Evolutionary conservation across 108 stramenopile genomes (phyloP), one percentile per base, ranked within the genome.

Genomic region (Cyclotella sp.): DNA sequence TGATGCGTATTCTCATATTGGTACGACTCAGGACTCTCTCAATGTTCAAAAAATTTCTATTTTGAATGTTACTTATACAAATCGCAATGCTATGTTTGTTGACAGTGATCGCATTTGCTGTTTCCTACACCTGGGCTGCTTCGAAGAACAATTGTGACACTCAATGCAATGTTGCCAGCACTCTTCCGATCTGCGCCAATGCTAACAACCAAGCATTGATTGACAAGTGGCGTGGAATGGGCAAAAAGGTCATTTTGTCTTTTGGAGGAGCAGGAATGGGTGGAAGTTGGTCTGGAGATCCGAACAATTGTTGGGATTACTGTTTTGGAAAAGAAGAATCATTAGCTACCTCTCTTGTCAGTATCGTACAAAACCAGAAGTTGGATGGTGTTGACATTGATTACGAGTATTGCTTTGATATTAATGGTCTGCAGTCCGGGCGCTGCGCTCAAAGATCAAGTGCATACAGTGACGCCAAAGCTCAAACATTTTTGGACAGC

Each of bases 201-300:
- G 59, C 59, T 0, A 59, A 74, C 16, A 55, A 69, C 21, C 72
- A 74, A 42, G 79, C 40, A 43, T 61, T 89, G 40, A 68, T 89
- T 49, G 27, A 70, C 22, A 72, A 83, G 16, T 85, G 84, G 73
- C 65, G 85, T 51, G 78, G 59, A 28, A 61, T 52, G 0, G 87
- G 89, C 3, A 90, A 90, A 74, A 90, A 90, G 57, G 84, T 90
- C 12, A 79, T 90, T 52, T 77, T 90, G 0, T 85, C 84, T 53
- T 88, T 90, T 61, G 89, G 89, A 4, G 89, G 89, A 24, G 89
- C 89, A 21, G 82, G 84, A 11, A 90, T 90, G 89, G 89, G 89
- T 19, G 75, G 86, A 0, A 59, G 60, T 63, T 90, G 89, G 89
- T 47, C 73, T n/a, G 77, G 79, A 39, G 76, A 84, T 40, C 18